A percentile compares a stretch with the other conserved stretches of the same genome.
phyloP scores from a whole-genome alignment of 1,284 basidiomycete species.

The Volvariella volvacea region DNA sequence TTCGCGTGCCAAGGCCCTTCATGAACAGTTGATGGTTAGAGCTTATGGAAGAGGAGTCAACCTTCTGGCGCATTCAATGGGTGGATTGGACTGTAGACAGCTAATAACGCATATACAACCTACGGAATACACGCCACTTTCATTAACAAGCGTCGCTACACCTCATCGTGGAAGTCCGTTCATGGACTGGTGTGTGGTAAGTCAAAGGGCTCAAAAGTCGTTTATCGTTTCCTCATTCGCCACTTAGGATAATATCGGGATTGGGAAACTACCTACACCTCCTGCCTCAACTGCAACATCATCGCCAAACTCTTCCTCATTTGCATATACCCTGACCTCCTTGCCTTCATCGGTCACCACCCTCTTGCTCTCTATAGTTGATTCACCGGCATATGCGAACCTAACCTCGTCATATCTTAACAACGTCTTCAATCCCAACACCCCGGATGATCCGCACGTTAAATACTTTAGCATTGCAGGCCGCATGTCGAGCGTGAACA shows the following conservation, averaged over 20 bases:
- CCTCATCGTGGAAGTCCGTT: slow-evolving; percentile 96
- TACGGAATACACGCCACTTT: slow-evolving; percentile 78
- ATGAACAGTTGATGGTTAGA: slow-evolving; percentile 66
- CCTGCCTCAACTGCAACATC: slow-evolving; percentile 5
- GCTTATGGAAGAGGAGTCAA: slow-evolving; percentile 77
- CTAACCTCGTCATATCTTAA: slow-evolving; percentile 85
- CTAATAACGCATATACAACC: slow-evolving; percentile 86
- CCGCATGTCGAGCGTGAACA: slow-evolving; percentile 61
- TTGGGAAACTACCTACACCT: slow-evolving; percentile 3
- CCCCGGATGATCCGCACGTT: slow-evolving; percentile 79
- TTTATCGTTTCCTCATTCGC: slow-evolving; percentile 2
- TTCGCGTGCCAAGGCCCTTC: slow-evolving; percentile 75
- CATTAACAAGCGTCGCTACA: slow-evolving; percentile 87
- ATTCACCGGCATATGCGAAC: slow-evolving; percentile 97
- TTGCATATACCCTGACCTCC: slow-evolving; percentile 39
- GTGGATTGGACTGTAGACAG: slow-evolving; percentile 90
- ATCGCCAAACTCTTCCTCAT: slow-evolving; percentile 7
- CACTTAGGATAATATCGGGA: slow-evolving; percentile 7
- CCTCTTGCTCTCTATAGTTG: slow-evolving; percentile 85
- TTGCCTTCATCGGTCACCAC: slow-evolving; percentile 81
- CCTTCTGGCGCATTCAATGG: slow-evolving; percentile 97
- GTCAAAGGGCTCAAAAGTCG: slow-evolving; percentile 18
- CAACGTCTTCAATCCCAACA: slow-evolving; percentile 86
- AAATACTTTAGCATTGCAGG: slow-evolving; percentile 92
- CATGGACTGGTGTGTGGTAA: slow-evolving; percentile 96